Evolutionary conservation across 257 asterid genomes (phyloP).

Genomic region (Leptodermis oblonga): DNA sequence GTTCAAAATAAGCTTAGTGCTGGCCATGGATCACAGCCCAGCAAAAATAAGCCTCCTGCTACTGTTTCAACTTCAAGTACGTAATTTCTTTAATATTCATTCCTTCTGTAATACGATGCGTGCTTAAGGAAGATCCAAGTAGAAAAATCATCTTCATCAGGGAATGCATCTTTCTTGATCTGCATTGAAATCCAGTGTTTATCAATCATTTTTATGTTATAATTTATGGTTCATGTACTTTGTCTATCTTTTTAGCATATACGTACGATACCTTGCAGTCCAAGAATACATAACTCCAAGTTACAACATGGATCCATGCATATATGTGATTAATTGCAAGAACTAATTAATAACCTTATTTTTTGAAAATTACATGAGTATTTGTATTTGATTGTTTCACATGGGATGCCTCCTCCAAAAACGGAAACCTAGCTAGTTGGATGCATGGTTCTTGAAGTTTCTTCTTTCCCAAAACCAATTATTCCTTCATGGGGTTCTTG

Average conservation of each 20-base stretch:
- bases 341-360: no score
- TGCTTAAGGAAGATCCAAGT: no score
- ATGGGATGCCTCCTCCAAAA: slow-evolving; percentile 5
- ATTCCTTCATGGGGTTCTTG: not conserved
- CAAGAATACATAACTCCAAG: not conserved
- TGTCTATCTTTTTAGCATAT: not conserved
- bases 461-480: not conserved
- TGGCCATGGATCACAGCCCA: slow-evolving; percentile 24
- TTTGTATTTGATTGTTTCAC: slow-evolving; percentile 7
- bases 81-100: not conserved
- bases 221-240: not conserved
- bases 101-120: no score
- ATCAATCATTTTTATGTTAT: not conserved
- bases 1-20: slow-evolving; percentile 38
- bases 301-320: not conserved
- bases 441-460: not conserved
- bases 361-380: no score
- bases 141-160: not conserved
- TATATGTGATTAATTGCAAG: no score
- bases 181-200: no score
- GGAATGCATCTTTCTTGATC: not conserved
- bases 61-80: not conserved
- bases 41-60: slow-evolving; percentile 18
- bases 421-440: not conserved
- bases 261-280: not conserved